phyloP scores from a whole-genome alignment of 1,284 basidiomycete genomes.

The Phylloboletellus chloephorus region DNA sequence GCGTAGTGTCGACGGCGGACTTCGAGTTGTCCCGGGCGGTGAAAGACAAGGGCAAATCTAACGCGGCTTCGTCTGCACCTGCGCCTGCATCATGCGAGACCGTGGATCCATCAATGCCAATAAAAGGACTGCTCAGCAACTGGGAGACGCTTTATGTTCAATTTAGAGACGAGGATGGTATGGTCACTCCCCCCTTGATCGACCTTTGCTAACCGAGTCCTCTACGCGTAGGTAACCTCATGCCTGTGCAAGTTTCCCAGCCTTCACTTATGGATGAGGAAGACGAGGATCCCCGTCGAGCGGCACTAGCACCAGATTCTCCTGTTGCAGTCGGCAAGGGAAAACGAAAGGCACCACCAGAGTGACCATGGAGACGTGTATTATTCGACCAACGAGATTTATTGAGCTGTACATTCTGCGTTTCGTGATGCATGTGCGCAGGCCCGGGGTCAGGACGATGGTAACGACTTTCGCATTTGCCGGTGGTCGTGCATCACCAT shows the following conservation, averaged over 20 bases:
- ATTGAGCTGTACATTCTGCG: slow-evolving; percentile 17
- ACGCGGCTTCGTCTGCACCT: slow-evolving; percentile 25
- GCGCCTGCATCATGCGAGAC: slow-evolving; percentile 40
- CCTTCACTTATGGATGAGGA: slow-evolving; percentile 42
- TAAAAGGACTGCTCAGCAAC: slow-evolving; percentile 49
- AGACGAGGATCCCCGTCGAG: slow-evolving; percentile 35
- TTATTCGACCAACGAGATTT: slow-evolving; percentile 11
- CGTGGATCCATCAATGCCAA: slow-evolving; percentile 39
- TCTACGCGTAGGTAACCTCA: slow-evolving; percentile 33
- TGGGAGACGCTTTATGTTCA: slow-evolving; percentile 66
- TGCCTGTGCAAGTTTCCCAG: slow-evolving; percentile 40
- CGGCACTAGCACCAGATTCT: slow-evolving; percentile 14
- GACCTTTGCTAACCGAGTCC: slow-evolving; percentile 1
- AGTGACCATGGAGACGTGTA: slow-evolving; percentile 17
- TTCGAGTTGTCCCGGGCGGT: slow-evolving; percentile 59
- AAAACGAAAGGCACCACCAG: slow-evolving; percentile 42
- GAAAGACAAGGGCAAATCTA: slow-evolving; percentile 46
- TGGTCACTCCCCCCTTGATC: slow-evolving; percentile 7
- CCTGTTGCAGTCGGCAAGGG: slow-evolving; percentile 35
- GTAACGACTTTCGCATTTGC: too few relatives aligned
- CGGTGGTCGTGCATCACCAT: slow-evolving; percentile 2
- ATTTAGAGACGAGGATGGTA: slow-evolving; percentile 59
- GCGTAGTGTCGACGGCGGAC: slow-evolving; percentile 41
- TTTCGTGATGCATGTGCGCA: not conserved
- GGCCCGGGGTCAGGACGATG: not conserved